These are phyloP conservation scores for Leccinum disarticulatum DNA, from an alignment of 768 basidiomycete species.

Conservation along the genomic window DNA sequence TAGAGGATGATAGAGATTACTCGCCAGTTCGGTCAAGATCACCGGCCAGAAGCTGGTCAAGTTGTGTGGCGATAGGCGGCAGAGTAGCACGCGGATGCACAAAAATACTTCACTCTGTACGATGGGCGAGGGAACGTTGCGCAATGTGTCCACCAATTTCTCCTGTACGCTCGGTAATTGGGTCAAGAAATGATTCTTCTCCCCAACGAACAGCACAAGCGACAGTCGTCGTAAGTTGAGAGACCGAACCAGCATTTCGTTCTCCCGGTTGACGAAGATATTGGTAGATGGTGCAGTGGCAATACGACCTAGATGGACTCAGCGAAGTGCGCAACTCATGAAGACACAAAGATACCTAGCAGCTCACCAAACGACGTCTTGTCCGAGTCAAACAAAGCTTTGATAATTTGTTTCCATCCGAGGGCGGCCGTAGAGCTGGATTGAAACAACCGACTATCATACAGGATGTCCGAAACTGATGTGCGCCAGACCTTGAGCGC, in stretches of 20 bases:
- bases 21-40: slow-evolving; percentile 85
- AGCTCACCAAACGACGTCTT: slow-evolving; percentile 84
- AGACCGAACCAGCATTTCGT: slow-evolving; percentile 86
- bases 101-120: slow-evolving; percentile 95
- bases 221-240: slow-evolving; percentile 86
- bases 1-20: slow-evolving; percentile 18
- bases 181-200: slow-evolving; percentile 87
- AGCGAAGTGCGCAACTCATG: slow-evolving; percentile 25
- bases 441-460: slow-evolving; percentile 87
- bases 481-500: slow-evolving; percentile 84
- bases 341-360: slow-evolving; percentile 53
- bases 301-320: slow-evolving; percentile 57
- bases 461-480: slow-evolving; percentile 76
- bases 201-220: slow-evolving; percentile 81
- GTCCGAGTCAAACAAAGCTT: slow-evolving; percentile 80
- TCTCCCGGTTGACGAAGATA: slow-evolving; percentile 94
- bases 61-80: slow-evolving; percentile 87
- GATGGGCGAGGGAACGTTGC: slow-evolving; percentile 72
- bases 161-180: slow-evolving; percentile 95
- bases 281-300: slow-evolving; percentile 88
- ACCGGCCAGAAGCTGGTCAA: slow-evolving; percentile 97
- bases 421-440: slow-evolving; percentile 53
- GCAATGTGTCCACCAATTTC: slow-evolving; percentile 90
- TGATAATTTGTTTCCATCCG: slow-evolving; percentile 78
- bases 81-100: slow-evolving; percentile 87